Conservation (phyloP, 306 rosid genomes). For the Trifolium dubium region DNA sequence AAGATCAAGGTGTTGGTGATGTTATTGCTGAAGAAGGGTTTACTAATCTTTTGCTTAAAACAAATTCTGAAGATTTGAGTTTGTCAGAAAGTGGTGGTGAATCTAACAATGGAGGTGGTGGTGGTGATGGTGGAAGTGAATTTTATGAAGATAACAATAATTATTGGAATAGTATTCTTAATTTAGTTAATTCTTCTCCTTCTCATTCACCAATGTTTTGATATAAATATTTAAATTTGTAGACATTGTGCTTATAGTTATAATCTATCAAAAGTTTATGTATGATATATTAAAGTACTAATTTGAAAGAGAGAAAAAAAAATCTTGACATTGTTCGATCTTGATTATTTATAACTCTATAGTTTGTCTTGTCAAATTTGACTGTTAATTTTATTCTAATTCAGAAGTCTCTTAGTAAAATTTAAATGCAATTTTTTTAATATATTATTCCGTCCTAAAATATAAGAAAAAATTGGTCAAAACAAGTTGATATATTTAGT, state of each 20-base stretch:
- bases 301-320: background rate
- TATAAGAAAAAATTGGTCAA: no score
- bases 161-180: slow-evolving; percentile 92
- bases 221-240: background rate
- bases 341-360: background rate
- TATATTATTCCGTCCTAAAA: no score
- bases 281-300: background rate
- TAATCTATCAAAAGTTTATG: slow-evolving; percentile 4
- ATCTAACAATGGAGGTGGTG: slow-evolving; percentile 49
- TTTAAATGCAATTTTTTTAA: no score
- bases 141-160: slow-evolving; percentile 86
- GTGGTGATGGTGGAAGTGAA: slow-evolving; percentile 30
- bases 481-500: no score
- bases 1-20: slow-evolving; percentile 38
- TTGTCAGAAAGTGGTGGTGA: slow-evolving; percentile 69
- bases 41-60: slow-evolving; percentile 80
- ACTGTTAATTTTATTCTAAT: no score
- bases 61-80: slow-evolving; percentile 64
- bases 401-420: no score
- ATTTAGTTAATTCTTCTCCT: slow-evolving; percentile 91
- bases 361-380: background rate
- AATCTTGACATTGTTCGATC: background rate
- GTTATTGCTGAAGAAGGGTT: slow-evolving; percentile 77
- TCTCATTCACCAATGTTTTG: slow-evolving; percentile 81
- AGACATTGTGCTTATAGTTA: background rate